Conservation (phyloP, 345 rosid species). For the Dipteronia dyeriana region DNA sequence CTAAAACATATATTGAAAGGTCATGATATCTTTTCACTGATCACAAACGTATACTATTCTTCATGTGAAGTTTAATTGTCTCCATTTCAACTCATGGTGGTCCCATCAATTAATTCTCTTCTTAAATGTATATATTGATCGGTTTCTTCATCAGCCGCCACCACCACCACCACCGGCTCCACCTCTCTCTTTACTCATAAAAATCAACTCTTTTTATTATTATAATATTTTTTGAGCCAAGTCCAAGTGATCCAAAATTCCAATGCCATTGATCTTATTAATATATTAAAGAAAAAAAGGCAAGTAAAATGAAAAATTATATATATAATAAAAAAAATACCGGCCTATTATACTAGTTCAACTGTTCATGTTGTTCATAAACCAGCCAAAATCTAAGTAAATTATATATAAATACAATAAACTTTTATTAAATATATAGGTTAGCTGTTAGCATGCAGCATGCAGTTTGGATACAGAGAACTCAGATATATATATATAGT, state of each 20-base stretch:
- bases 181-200: no score
- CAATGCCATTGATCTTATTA: neutral
- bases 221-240: neutral
- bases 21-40: neutral
- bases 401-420: neutral
- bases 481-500: neutral
- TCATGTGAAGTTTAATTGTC: conserved; percentile 33
- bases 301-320: neutral
- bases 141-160: neutral
- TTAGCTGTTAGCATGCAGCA: neutral
- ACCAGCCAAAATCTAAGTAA: neutral
- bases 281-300: neutral
- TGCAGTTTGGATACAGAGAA: neutral
- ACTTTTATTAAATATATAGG: neutral
- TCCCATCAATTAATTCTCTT: neutral
- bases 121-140: neutral
- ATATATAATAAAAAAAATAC: no score
- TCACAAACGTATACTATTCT: conserved; percentile 10
- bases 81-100: conserved; percentile 7
- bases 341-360: neutral
- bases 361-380: no score
- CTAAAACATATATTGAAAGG: neutral
- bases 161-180: neutral
- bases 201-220: neutral
- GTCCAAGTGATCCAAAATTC: neutral